Conservation (phyloP, 495 filamentous ascomycete genomes). For the Talaromyces nanjingensis region DNA sequence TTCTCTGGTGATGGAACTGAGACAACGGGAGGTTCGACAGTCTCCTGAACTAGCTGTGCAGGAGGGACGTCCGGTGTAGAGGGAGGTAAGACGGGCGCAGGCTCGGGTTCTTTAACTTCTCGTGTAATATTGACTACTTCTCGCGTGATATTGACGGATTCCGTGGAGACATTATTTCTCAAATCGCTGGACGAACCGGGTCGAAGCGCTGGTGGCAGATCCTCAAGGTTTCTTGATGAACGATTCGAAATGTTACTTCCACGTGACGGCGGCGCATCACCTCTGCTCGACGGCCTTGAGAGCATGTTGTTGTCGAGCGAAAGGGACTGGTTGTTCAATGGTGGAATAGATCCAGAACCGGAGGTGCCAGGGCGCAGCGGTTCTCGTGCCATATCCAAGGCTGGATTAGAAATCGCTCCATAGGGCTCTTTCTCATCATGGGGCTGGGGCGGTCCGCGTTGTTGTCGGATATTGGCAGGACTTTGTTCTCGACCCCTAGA, state of each 20-base stretch:
- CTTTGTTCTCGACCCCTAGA: conserved; percentile 4
- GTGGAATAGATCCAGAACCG: background rate
- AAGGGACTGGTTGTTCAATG: background rate
- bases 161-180: background rate
- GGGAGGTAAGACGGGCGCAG: background rate
- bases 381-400: conserved; percentile 3
- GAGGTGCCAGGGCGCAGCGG: conserved; percentile 2
- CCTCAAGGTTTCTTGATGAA: conserved; percentile 9
- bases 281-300: conserved; percentile 8
- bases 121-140: background rate
- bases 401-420: conserved; percentile 13
- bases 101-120: background rate
- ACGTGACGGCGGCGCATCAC: conserved; percentile 9
- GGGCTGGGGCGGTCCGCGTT: conserved; percentile 21
- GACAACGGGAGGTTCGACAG: background rate
- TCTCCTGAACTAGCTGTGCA: background rate
- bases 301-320: background rate
- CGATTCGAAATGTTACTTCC: conserved; percentile 14
- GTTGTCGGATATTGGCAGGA: conserved; percentile 13
- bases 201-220: conserved; percentile 19
- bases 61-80: background rate
- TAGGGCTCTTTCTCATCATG: conserved; percentile 21
- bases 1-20: background rate
- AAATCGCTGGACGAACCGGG: conserved; percentile 13
- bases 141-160: background rate